Base-by-base conservation (phyloP, 2,329 filamentous ascomycete genomes). In the Macroventuria anomochaeta region DNA sequence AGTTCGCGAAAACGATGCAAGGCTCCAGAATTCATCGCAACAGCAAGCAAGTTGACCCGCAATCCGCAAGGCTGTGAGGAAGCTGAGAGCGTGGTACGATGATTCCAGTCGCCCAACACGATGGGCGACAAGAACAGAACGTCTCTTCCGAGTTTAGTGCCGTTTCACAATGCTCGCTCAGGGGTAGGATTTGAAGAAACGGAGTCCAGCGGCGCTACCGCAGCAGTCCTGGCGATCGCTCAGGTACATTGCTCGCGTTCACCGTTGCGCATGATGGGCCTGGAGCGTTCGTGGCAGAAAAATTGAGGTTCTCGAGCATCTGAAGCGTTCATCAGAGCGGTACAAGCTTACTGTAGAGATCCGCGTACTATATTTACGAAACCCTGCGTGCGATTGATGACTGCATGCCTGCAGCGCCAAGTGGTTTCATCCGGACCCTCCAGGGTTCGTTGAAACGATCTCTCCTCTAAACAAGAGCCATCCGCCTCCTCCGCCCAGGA, bases 401-500 rank as follows among this genome's bases (percentile, higher is more conserved):
- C 70, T 61, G 61, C 62, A 58, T 68, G 67, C 64, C 70, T 73
- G 72, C 67, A 63, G 54, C 58, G 55, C 65, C 64, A 69, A 69
- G 68, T 64, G 68, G 68, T 68, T 69, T 68, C 64, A 65, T 59
- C 50, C 41, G 55, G 61, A 57, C 53, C 57, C 61, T 64, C 61
- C 49, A 53, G 55, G 55, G 46, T 41, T 51, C 57, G 58, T 68
- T 70, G 68, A 71, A 72, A 72, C 68, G 64, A 66, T 53, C 61
- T 65, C 68, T 69, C 58, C 23, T 59, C 71, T 73, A 72, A 73
- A 73, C 71, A 73, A 71, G 66, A 68, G 63, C 64, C 69, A 67
- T 69, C 69, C 68, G 69, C 66, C 57, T 69, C 67, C 57, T 69
- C 67, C 67, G 66, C 67, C 63, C 70, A 68, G 70, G 70, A 74